Evolutionary conservation across 176 grass and related monocot genomes (phyloP).

Genomic region (Poa annua): DNA sequence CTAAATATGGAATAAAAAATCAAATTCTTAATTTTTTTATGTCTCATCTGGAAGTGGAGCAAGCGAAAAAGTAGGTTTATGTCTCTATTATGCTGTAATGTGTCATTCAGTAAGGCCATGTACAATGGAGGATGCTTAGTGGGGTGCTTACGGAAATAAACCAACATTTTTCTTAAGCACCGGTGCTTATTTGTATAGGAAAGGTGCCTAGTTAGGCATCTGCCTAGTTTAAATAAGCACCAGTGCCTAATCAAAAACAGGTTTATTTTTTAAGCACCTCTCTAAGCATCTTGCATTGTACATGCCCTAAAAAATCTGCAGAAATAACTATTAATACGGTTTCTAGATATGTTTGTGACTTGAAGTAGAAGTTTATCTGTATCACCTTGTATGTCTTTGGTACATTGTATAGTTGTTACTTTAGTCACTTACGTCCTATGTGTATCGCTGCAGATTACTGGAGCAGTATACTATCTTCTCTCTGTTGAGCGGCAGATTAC

Average conservation of each 20-base stretch:
- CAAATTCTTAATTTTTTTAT: not conserved
- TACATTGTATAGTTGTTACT: not conserved
- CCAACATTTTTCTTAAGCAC: no score
- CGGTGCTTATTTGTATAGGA: no score
- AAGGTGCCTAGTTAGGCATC: no score
- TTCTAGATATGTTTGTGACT: slow-evolving; percentile 12
- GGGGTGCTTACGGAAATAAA: no score
- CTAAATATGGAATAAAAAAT: slow-evolving; percentile 6
- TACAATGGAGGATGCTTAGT: no score
- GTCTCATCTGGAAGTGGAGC: not conserved
- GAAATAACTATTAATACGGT: not conserved
- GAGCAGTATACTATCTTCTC: slow-evolving; percentile 83
- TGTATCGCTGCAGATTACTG: slow-evolving; percentile 62
- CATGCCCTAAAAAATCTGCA: not conserved
- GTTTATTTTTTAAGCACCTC: no score
- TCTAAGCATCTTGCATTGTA: no score
- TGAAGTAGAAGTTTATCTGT: not conserved
- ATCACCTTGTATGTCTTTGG: not conserved
- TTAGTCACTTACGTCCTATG: slow-evolving; percentile 8
- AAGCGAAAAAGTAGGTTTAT: slow-evolving; percentile 8
- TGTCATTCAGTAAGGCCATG: not conserved
- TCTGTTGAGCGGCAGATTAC: slow-evolving; percentile 83
- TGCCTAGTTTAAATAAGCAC: no score
- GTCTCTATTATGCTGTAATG: not conserved
- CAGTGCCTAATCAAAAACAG: no score